Evolutionary conservation across 139 green algal species (phyloP).

Genomic region (Chlorella vulgaris): DNA sequence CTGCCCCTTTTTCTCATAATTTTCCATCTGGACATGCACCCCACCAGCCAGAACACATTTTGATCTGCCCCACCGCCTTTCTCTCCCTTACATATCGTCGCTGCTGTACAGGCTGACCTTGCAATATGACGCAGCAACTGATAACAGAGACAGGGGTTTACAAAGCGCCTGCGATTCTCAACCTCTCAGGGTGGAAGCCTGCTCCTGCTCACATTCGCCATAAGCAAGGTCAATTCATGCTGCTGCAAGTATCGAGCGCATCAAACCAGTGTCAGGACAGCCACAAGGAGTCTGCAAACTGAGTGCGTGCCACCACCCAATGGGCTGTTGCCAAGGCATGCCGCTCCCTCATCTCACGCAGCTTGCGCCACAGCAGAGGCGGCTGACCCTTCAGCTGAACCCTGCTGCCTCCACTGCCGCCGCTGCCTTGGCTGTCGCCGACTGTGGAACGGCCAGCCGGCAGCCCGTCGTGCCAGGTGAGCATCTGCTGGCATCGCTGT

Average conservation of each 20-base stretch:
- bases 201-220: too few species aligned
- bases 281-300: constrained; percentile 18
- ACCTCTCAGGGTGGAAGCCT: too few species aligned
- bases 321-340: background rate
- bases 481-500: constrained; percentile 9
- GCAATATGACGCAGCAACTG: too few species aligned
- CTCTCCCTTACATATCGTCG: background rate
- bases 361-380: background rate
- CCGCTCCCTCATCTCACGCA: background rate
- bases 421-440: background rate
- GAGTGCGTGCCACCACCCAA: constrained; percentile 1
- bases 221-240: too few species aligned
- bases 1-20: background rate
- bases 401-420: background rate
- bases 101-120: background rate
- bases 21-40: background rate
- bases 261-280: background rate
- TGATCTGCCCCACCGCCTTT: background rate
- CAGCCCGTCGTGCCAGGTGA: background rate
- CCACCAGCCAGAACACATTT: too few species aligned
- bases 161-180: too few species aligned
- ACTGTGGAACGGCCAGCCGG: too few species aligned
- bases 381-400: background rate
- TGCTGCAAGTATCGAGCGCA: too few species aligned
- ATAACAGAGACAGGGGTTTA: too few species aligned